phyloP scores from a whole-genome alignment of 2,329 filamentous ascomycete species.

The Graphilbum ipis-grandicollis region DNA sequence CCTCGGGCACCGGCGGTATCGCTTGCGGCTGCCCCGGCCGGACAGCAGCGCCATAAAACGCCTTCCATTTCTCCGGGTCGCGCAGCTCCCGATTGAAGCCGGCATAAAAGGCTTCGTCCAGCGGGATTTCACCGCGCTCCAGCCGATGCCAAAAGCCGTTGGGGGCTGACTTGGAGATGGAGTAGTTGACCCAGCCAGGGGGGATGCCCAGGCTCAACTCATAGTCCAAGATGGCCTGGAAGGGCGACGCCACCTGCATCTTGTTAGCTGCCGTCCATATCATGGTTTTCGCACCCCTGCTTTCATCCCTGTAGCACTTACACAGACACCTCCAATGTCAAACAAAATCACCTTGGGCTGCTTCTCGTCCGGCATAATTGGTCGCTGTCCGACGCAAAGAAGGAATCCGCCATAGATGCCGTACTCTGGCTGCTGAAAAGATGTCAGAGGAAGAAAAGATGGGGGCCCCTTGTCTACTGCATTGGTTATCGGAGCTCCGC shows the following conservation, averaged over 20 bases:
- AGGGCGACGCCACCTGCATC: slow-evolving; percentile 77
- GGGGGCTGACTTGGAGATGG: slow-evolving; percentile 63
- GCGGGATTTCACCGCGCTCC: slow-evolving; percentile 64
- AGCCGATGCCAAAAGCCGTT: slow-evolving; percentile 76
- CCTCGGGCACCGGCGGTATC: slow-evolving; percentile 49
- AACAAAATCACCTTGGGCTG: slow-evolving; percentile 67
- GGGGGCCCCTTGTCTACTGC: too few relatives aligned
- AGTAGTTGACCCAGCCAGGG: slow-evolving; percentile 78
- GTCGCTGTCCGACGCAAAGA: background rate
- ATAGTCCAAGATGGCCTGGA: slow-evolving; percentile 86
- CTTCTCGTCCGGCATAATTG: slow-evolving; percentile 22
- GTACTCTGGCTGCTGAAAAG: too few relatives aligned
- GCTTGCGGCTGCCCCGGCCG: slow-evolving; percentile 19
- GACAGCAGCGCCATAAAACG: slow-evolving; percentile 30
- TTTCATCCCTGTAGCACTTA: slow-evolving; percentile 33
- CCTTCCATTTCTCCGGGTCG: slow-evolving; percentile 47
- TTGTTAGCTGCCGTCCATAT: too few relatives aligned
- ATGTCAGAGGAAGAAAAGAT: background rate
- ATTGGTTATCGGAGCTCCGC: too few relatives aligned
- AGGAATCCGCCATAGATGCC: too few relatives aligned
- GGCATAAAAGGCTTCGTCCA: slow-evolving; percentile 59
- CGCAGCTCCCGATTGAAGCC: slow-evolving; percentile 62
- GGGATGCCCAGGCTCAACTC: slow-evolving; percentile 63
- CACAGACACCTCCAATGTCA: slow-evolving; percentile 92
- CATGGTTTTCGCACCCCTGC: slow-evolving; percentile 6